Base-by-base conservation (phyloP, 441 rosid species). In the Populus hybrid region DNA sequence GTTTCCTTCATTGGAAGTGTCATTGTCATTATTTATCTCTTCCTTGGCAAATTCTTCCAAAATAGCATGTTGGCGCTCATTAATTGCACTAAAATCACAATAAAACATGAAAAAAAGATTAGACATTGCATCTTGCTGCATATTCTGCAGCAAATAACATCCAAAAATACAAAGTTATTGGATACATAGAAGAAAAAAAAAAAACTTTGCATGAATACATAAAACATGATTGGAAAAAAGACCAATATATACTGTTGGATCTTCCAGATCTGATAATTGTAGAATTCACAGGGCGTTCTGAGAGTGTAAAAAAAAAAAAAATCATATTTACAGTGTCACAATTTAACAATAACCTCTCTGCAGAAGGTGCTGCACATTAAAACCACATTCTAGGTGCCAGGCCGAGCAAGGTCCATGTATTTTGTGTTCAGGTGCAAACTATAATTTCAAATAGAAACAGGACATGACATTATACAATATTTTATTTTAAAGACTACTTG, bases 41-140 rank as follows among this genome's bases (percentile, higher is more conserved):
- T 93, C 98, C 86, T 81, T 74, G 11, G 94, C 94, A 80, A 93
- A 85, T 85, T 95, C 98, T 85, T 93, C 99, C 75, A 95, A 82
- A 74, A 95, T 89, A 53, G 89, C 90, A 5, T 87, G 92, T 80
- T 93, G 98, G 38, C 92, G 92, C 70, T 91, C 92, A 85, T 90
- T 93, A 81, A 91, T 65, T 74, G 76, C 77, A 72, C 97, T 95
- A 78, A 68, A 79, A 75, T 63, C 74, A 66, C 78, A 82, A 70
- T 42, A 40, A 53, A 67, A 38, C n/a, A 78, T 10, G 12, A 12
- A 20, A 72, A 36, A 76, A n/a, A 50, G 67, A 53, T 69, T 53
- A 84, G 73, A 78, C 34, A 72, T 65, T 70, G 74, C 72, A 84
- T 38, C 65, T 28, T 30, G 30, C 34, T 34, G 12, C 70, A 70